Base-by-base conservation (phyloP, 176 grass and related monocot genomes). In the Ampelocalamus luodianensis region DNA sequence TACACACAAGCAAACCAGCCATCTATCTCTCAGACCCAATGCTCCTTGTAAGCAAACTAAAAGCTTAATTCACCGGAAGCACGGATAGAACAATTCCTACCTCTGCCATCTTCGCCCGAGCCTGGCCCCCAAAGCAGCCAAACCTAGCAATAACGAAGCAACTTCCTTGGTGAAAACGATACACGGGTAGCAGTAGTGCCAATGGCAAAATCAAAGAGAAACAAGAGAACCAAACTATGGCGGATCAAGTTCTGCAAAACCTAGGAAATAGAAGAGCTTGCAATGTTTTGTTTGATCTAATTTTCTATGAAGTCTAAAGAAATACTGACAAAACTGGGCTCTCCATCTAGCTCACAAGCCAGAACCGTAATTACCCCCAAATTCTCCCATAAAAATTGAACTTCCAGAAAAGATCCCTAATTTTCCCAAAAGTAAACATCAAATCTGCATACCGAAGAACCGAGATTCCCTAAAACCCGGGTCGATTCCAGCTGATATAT, bases 91-190 rank as follows among this genome's bases (percentile, higher is more conserved):
- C 34, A 74, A 86, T 65, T 8, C 36, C 36, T 87, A 96, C 91
- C 91, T 96, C 89, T 72, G 83, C 79, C 81, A 85, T 92, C 86
- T 91, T 92, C 61, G 64, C 68, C 56, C 85, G 85, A 56, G 18
- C 70, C 63, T 89, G 83, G 72, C 87, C 48, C 55, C 81, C 71
- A 66, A 92, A 94, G 79, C 92, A 94, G 79, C 49, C 70, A 60
- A 89, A 86, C 92, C 87, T 94, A 44, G 63, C 72, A 71, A 82
- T 27, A 75, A 60, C 27, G 45, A 54, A 85, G 24, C 68, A 88
- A 11, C 17, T 65, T 15, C 55, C 53, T 65, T 40, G 32, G 61
- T 34, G 22, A 64, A 63, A 84, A 36, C 20, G 24, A 48, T 18
- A 48, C 64, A 77, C 17, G 61, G 58, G 22, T 24, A 22, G 23